Evolutionary conservation across 495 filamentous ascomycete genomes (phyloP).

Genomic region (Aspergillus affinis): DNA sequence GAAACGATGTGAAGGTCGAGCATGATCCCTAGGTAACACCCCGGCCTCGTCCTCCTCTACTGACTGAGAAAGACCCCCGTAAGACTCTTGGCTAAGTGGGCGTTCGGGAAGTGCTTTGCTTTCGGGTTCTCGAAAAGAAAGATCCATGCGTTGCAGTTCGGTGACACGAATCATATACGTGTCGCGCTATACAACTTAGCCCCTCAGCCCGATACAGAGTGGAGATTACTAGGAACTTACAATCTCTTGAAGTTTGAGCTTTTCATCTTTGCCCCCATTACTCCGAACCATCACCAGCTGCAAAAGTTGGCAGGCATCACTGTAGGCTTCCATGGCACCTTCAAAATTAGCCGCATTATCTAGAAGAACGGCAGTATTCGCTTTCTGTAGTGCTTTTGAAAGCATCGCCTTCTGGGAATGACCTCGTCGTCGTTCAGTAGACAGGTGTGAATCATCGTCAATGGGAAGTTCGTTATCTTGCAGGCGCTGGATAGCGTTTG

Average conservation of each 20-base stretch:
- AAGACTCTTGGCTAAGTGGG: conserved; percentile 69
- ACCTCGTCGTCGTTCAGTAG: conserved; percentile 37
- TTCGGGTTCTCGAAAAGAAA: conserved; percentile 51
- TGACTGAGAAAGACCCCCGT: conserved; percentile 46
- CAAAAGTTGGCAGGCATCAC: conserved; percentile 81
- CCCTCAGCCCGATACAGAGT: conserved; percentile 2
- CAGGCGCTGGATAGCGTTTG: background rate
- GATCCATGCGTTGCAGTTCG: conserved; percentile 72
- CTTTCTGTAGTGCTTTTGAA: conserved; percentile 88
- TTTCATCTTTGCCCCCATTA: conserved; percentile 75
- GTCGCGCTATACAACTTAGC: conserved; percentile 58
- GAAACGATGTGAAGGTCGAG: conserved; percentile 16
- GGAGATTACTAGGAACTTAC: conserved; percentile 53
- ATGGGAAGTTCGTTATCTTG: background rate
- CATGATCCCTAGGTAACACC: conserved; percentile 13
- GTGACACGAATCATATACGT: conserved; percentile 87
- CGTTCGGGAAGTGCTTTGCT: conserved; percentile 75
- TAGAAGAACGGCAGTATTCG: conserved; percentile 89
- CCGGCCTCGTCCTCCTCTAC: conserved; percentile 50
- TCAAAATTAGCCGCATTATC: conserved; percentile 95
- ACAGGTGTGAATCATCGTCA: conserved; percentile 6
- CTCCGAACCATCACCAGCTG: conserved; percentile 84
- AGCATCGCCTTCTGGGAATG: conserved; percentile 87
- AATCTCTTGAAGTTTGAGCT: conserved; percentile 81
- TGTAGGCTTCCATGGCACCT: conserved; percentile 87